Evolutionary conservation across 1,139 yeast genomes (phyloP), one percentile per base, ranked within the genome.

Genomic region (Yamadazyma atlantica): DNA sequence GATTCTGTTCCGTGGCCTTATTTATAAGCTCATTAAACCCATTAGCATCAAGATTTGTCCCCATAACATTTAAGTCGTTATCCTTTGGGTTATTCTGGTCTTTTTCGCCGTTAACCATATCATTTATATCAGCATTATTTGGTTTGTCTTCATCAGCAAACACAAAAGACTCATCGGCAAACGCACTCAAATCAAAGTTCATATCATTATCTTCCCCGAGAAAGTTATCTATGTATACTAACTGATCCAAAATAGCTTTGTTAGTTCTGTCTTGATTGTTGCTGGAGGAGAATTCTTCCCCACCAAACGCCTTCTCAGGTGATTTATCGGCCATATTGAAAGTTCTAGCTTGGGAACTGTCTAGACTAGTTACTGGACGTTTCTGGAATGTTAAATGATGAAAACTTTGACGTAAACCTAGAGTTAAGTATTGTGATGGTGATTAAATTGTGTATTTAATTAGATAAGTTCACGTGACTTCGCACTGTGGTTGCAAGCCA

Each of bases 81-180:
- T 19, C 41, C 48, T 26, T 26, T 13, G 16, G 16, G 13, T 14
- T 16, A 26, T 4, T 7, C 13, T 13, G 15, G 14, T 15, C 31
- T 9, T 10, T n/a, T 13, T 18, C 29, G 9, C 21, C 15, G 10
- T 31, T 32, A 10, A 39, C 14, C 6, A 42, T 34, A 7, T 33
- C 46, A 26, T 51, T 50, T 19, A 45, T 45, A 35, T 53, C 46
- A 21, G 46, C 53, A 34, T 56, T 52, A 28, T 60, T 58, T 3
- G 82, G 82, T 54, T 83, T 82, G 29, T 82, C 89, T 54, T 84
- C 90, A 54, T 84, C 92, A 0, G 89, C 88, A 54, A 84, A 84
- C 3, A 84, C 75, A 49, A 84, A 84, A 7, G 84, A 73, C 45
- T 83, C 89, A 51, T 84, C 89, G 1, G 89, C 90, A 69, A 84